Conservation (phyloP, 306 rosid species). For the Quercus gilva region DNA sequence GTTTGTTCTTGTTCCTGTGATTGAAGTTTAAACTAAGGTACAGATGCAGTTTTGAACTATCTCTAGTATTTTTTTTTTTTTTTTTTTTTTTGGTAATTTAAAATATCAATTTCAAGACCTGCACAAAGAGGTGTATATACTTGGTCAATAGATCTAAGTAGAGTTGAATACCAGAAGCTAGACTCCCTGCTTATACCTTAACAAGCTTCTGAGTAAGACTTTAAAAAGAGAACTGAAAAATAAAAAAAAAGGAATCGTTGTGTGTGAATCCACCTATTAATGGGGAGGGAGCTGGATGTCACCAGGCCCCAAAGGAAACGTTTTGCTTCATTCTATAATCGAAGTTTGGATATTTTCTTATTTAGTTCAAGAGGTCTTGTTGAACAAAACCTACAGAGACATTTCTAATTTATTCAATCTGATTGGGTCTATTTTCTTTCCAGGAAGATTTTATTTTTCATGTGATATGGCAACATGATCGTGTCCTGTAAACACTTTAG, state of each 20-base stretch:
- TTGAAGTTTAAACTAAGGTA: background rate
- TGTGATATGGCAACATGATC: background rate
- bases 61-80: background rate
- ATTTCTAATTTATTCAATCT: background rate
- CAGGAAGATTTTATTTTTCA: background rate
- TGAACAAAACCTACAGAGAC: background rate
- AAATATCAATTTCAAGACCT: background rate
- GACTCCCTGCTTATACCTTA: background rate
- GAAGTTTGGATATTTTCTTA: background rate
- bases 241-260: background rate
- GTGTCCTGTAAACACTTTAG: slow-evolving; percentile 5
- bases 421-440: background rate
- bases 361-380: background rate
- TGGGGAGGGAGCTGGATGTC: background rate
- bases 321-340: background rate
- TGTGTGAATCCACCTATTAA: background rate
- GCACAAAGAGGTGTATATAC: background rate
- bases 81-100: background rate
- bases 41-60: background rate
- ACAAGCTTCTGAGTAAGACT: background rate
- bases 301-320: background rate
- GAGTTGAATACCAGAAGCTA: background rate
- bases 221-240: background rate
- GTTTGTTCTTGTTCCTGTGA: background rate
- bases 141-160: background rate